Evolutionary conservation across 164 flowering plant species (phyloP), one percentile per base, ranked within the genome.

Genomic region (Macadamia integrifolia): DNA sequence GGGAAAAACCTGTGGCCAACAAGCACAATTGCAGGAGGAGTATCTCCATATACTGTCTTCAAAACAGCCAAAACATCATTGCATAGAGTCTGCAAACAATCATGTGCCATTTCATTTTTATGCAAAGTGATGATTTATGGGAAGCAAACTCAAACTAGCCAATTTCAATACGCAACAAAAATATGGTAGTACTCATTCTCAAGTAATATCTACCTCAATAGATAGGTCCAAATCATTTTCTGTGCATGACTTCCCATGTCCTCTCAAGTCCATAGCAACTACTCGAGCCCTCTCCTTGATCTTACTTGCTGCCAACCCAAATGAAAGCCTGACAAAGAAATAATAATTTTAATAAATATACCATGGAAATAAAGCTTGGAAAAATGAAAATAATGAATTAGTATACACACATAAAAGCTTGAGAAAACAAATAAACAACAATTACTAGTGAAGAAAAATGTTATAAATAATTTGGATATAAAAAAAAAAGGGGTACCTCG

Each of bases 231-330:
- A 62, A 35, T 95, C 97, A 87, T 92, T 84, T 57, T 85, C 92
- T 9, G 96, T 80, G 72, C 68, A 80, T 65, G 99, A 83, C 74
- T 89, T 89, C 56, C 99, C 99, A 83, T 95, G 99, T 67, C 97
- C 97, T 76, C 99, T 85, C 77, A 89, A 65, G 83, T 95, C 99
- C 94, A 95, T 76, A 40, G 99, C 91, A 59, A 92, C 94, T 44
- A 95, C 84, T 42, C 91, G 81, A 70, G 88, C 92, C 79, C 83
- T 88, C 73, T 92, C 94, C 87, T 92, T 92, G 35, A 95, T 86
- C 71, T 66, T 79, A 69, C 84, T 79, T 40, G 96, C 91, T 30
- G 97, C 67, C 61, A 92, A 66, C 62, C 97, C 97, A 80, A 90
- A 95, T 66, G 99, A 95, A 72, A 95, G 94, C 83, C 99, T 95